A percentile compares a stretch with the other conserved stretches of the same genome.
Conservation (phyloP, 2,329 filamentous ascomycete genomes). For the Beauveria scarabaeidicola region DNA sequence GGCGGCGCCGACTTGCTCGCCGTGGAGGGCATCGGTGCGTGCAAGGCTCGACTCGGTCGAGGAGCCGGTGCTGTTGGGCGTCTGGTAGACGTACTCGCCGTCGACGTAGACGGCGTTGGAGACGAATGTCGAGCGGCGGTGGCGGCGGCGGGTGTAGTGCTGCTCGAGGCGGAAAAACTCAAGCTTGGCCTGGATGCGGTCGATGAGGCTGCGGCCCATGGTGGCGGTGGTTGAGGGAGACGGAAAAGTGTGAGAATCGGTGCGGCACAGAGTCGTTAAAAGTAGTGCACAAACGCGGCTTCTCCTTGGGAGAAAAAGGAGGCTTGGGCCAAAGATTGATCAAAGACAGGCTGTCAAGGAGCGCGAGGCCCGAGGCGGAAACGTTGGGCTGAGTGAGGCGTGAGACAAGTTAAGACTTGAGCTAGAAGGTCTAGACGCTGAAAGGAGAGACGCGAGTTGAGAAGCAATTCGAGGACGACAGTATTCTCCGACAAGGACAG, state of each 20-base stretch:
- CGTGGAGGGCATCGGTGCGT: constrained; percentile 29
- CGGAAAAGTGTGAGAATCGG: not conserved
- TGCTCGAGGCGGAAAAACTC: constrained; percentile 94
- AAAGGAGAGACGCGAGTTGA: constrained; percentile 5
- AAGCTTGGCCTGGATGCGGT: constrained; percentile 58
- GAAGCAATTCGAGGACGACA: not conserved
- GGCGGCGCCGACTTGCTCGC: constrained; percentile 22
- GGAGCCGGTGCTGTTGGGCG: constrained; percentile 49
- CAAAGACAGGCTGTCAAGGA: not conserved
- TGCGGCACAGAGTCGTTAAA: not conserved
- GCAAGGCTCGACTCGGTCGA: constrained; percentile 36
- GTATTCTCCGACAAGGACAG: not conserved
- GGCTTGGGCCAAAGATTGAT: not conserved
- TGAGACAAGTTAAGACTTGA: not conserved
- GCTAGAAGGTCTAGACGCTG: not conserved
- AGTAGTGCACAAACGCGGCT: too few species aligned
- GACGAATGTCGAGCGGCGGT: constrained; percentile 79
- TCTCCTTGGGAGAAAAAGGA: not conserved
- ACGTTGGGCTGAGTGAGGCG: not conserved
- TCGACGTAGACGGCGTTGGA: constrained; percentile 89
- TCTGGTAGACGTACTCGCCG: constrained; percentile 85
- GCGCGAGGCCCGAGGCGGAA: not conserved
- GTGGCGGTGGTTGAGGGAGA: not conserved
- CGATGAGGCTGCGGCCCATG: constrained; percentile 46
- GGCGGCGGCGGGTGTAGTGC: constrained; percentile 82